Percentiles rank a stretch among this genome's conserved stretches.
These are phyloP conservation scores for Vitis amurensis DNA, from an alignment of 164 flowering plant genomes.

Conservation along the genomic window DNA sequence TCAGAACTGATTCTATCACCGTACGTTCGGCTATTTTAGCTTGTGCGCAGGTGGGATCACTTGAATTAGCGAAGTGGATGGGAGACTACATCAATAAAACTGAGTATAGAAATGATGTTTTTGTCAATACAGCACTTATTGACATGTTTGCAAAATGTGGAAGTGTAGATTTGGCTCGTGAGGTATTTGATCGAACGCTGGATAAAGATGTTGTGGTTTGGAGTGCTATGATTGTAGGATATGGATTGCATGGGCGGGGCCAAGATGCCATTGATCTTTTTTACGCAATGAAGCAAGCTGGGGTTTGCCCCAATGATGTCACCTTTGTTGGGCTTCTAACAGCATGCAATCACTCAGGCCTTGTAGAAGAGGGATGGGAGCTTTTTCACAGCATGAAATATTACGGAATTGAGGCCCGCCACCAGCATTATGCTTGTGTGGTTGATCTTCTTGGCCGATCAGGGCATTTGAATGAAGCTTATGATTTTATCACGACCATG, in stretches of 20 bases:
- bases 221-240: slow-evolving; percentile 70
- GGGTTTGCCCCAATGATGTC: slow-evolving; percentile 51
- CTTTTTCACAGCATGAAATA: slow-evolving; percentile 49
- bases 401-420: slow-evolving; percentile 40
- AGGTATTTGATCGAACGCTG: slow-evolving; percentile 36
- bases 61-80: slow-evolving; percentile 50
- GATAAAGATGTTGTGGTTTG: slow-evolving; percentile 52
- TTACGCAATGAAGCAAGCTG: slow-evolving; percentile 37
- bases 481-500: slow-evolving; percentile 45
- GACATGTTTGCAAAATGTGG: slow-evolving; percentile 76
- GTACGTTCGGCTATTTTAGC: slow-evolving; percentile 44
- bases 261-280: slow-evolving; percentile 49
- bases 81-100: slow-evolving; percentile 28
- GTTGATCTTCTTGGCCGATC: slow-evolving; percentile 68
- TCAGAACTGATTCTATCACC: slow-evolving; percentile 44
- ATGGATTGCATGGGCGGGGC: slow-evolving; percentile 58
- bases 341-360: slow-evolving; percentile 63
- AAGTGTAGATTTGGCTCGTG: slow-evolving; percentile 43
- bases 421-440: slow-evolving; percentile 58
- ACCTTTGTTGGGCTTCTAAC: slow-evolving; percentile 63
- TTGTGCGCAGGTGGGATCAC: slow-evolving; percentile 52
- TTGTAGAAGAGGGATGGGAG: slow-evolving; percentile 54
- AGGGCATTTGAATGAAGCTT: slow-evolving; percentile 46
- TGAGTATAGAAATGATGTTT: slow-evolving; percentile 33
- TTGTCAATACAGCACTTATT: slow-evolving; percentile 51